Conservation (phyloP, 352 stramenopile genomes). For the Phytophthora parvispora region DNA sequence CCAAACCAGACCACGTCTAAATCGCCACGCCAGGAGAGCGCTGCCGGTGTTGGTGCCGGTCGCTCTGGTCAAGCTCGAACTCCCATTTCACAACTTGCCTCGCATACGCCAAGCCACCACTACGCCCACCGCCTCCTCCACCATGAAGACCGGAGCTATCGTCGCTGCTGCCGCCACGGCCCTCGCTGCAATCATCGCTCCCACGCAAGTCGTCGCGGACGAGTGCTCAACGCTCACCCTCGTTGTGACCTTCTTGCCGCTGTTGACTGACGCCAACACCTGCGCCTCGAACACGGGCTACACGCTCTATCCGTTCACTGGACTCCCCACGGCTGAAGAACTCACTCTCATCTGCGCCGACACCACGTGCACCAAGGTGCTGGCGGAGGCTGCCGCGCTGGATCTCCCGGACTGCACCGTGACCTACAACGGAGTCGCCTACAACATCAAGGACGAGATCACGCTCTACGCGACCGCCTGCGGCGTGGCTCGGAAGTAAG, state of each 20-base stretch:
- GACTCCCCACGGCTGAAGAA: constrained; percentile 24
- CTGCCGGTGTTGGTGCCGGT: neutral
- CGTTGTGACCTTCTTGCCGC: constrained; percentile 25
- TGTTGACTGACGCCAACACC: constrained; percentile 32
- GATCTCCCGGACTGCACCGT: constrained; percentile 40
- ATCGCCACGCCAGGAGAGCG: neutral
- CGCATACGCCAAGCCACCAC: constrained; percentile 8
- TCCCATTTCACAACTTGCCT: constrained; percentile 30
- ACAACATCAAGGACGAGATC: constrained; percentile 38
- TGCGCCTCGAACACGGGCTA: constrained; percentile 36
- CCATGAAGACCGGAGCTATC: constrained; percentile 28
- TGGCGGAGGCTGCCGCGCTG: constrained; percentile 23
- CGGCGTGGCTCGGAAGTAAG: constrained; percentile 29
- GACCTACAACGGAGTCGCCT: constrained; percentile 28
- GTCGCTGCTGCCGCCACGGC: constrained; percentile 13
- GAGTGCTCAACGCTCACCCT: constrained; percentile 25
- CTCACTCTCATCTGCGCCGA: constrained; percentile 32
- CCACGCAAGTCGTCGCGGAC: constrained; percentile 18
- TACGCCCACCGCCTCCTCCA: neutral
- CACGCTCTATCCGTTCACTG: constrained; percentile 34
- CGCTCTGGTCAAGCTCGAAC: neutral
- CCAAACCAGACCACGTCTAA: constrained; percentile 23
- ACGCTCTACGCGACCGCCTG: constrained; percentile 29
- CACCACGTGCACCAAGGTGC: constrained; percentile 31
- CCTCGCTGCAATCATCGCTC: constrained; percentile 10